A percentile compares a stretch with the other conserved stretches of the same genome.
These are phyloP conservation scores for Neofusicoccum umdonicola DNA, from an alignment of 2,329 filamentous ascomycete species.

Conservation along the genomic window DNA sequence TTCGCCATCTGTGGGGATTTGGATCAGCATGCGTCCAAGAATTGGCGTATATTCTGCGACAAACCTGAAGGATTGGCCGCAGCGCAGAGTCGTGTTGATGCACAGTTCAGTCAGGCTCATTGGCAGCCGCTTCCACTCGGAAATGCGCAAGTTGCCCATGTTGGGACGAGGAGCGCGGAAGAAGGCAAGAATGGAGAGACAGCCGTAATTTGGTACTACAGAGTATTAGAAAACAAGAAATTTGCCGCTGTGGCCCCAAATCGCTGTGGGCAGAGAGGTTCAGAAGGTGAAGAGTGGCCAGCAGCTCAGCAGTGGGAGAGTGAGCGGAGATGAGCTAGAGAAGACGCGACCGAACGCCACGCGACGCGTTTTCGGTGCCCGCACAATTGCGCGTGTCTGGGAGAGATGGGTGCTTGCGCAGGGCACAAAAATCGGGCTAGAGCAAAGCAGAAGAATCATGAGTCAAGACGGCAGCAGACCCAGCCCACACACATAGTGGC, in stretches of 20 bases:
- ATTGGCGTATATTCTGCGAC: background rate
- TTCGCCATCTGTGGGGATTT: slow-evolving; percentile 68
- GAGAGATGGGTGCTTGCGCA: too few relatives aligned
- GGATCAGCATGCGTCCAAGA: background rate
- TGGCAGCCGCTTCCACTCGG: slow-evolving; percentile 85
- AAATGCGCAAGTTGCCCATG: slow-evolving; percentile 50
- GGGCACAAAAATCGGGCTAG: too few relatives aligned
- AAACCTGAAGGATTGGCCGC: slow-evolving; percentile 85
- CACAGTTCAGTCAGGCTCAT: slow-evolving; percentile 81
- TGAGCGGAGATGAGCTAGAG: background rate
- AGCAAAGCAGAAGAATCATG: background rate
- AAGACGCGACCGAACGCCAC: slow-evolving; percentile 13
- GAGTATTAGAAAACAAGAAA: too few relatives aligned
- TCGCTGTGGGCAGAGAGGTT: too few relatives aligned
- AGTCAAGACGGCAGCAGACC: background rate
- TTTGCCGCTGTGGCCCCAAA: too few relatives aligned
- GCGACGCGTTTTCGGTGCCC: slow-evolving; percentile 16
- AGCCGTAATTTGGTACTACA: too few relatives aligned
- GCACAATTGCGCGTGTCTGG: background rate
- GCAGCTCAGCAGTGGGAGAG: background rate
- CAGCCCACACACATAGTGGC: background rate
- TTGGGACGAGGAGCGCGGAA: background rate
- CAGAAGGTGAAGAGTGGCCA: background rate
- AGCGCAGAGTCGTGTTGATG: slow-evolving; percentile 90
- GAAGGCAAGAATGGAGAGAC: background rate